A percentile compares a stretch with the other conserved stretches of the same genome.
Conservation (phyloP, 2,329 filamentous ascomycete species). For the Scopulariopsis brevicaulis region DNA sequence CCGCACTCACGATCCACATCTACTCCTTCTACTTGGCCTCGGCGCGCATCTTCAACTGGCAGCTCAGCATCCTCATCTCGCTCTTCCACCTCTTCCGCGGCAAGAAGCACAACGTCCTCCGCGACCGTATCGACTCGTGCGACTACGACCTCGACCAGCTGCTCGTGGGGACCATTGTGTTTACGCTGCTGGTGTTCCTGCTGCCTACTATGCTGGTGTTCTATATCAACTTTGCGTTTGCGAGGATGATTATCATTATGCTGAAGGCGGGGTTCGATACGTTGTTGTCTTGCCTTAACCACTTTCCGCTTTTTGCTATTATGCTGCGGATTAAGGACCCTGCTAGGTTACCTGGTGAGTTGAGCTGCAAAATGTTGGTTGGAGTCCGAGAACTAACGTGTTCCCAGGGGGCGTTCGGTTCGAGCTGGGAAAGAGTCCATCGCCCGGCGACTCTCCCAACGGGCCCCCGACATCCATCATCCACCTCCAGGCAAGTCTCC, state of each 20-base stretch:
- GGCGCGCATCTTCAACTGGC: slow-evolving; percentile 96
- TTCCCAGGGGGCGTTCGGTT: slow-evolving; percentile 70
- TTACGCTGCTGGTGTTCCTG: slow-evolving; percentile 89
- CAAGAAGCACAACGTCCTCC: slow-evolving; percentile 93
- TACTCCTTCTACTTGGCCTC: slow-evolving; percentile 97
- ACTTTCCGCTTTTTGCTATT: slow-evolving; percentile 92
- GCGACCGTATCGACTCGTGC: slow-evolving; percentile 96
- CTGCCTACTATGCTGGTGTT: slow-evolving; percentile 93
- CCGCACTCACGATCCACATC: slow-evolving; percentile 85
- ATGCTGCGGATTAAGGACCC: slow-evolving; percentile 96
- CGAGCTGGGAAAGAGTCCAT: slow-evolving; percentile 65
- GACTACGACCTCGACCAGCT: slow-evolving; percentile 98
- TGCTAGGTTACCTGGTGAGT: slow-evolving; percentile 63
- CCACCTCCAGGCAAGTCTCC: slow-evolving; percentile 58
- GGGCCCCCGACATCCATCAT: slow-evolving; percentile 66
- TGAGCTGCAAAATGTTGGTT: too few relatives aligned
- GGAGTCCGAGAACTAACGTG: not conserved
- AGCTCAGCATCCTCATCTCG: slow-evolving; percentile 89
- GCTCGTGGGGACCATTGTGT: slow-evolving; percentile 89
- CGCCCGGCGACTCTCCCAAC: not conserved
- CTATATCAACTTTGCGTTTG: slow-evolving; percentile 90
- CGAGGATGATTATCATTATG: slow-evolving; percentile 88
- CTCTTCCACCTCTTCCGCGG: slow-evolving; percentile 98
- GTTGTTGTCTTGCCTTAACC: slow-evolving; percentile 84
- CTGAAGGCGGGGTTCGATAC: slow-evolving; percentile 89